These are phyloP conservation scores for Chalciporus sp. DNA, from an alignment of 1,284 basidiomycete genomes.

Conservation along the genomic window DNA sequence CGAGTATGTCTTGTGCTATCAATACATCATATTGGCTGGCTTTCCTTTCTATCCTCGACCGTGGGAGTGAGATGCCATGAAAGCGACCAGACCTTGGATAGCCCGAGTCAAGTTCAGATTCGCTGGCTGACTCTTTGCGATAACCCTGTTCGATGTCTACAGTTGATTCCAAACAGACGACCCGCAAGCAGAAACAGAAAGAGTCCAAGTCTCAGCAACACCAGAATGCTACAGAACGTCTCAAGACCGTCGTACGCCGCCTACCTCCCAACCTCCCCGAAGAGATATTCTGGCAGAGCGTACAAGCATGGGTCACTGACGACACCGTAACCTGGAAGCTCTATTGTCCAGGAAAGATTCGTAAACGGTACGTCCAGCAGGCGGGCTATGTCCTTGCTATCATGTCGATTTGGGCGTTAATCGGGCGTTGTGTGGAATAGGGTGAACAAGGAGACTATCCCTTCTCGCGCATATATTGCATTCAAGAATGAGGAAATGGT, in stretches of 20 bases:
- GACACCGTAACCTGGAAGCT: constrained; percentile 71
- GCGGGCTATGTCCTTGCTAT: too few relatives aligned
- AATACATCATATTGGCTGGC: background rate
- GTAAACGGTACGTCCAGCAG: constrained; percentile 59
- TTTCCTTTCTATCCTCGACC: background rate
- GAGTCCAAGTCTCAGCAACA: constrained; percentile 15
- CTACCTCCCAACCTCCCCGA: constrained; percentile 93
- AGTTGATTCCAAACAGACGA: constrained; percentile 16
- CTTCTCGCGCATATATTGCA: constrained; percentile 90
- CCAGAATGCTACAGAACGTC: constrained; percentile 47
- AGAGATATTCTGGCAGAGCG: constrained; percentile 91
- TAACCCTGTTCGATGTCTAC: constrained; percentile 17
- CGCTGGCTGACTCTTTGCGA: background rate
- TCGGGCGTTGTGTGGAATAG: constrained; percentile 36
- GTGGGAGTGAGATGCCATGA: constrained; percentile 9
- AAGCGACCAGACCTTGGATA: background rate
- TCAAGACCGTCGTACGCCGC: constrained; percentile 88
- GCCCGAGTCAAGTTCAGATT: background rate
- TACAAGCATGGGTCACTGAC: constrained; percentile 81
- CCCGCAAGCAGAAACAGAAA: constrained; percentile 21
- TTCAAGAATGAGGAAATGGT: constrained; percentile 80
- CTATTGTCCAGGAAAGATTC: constrained; percentile 70
- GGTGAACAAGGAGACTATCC: constrained; percentile 77
- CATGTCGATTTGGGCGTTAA: background rate
- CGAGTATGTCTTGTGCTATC: background rate